Conservation (phyloP, 495 filamentous ascomycete genomes). For the Penicillium cataractarum region DNA sequence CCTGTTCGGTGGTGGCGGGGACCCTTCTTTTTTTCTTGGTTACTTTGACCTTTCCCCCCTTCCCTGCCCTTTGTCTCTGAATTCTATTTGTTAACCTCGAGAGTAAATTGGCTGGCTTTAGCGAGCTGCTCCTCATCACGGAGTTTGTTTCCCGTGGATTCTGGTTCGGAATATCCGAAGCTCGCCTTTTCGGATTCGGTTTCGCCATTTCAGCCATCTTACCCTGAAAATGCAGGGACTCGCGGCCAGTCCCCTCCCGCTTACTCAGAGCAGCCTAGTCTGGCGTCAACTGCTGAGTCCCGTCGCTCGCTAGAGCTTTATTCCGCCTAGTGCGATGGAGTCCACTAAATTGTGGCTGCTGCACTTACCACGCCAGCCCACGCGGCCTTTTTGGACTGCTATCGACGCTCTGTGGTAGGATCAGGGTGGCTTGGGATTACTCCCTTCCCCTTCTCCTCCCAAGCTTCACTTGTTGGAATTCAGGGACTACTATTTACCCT, state of each 20-base stretch:
- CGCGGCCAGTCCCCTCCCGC: slow-evolving; percentile 23
- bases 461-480: not conserved
- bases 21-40: slow-evolving; percentile 4
- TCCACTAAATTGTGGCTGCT: slow-evolving; percentile 6
- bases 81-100: not conserved
- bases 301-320: slow-evolving; percentile 3
- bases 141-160: not conserved
- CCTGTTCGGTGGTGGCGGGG: not conserved
- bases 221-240: slow-evolving; percentile 30
- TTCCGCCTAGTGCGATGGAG: slow-evolving; percentile 26
- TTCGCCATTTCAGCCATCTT: not conserved
- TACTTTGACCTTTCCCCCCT: not conserved
- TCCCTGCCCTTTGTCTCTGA: not conserved
- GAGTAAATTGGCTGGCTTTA: not conserved
- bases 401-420: slow-evolving; percentile 12
- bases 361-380: slow-evolving; percentile 18
- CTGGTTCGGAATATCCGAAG: not conserved
- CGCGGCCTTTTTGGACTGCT: slow-evolving; percentile 19
- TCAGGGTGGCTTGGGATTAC: slow-evolving; percentile 15
- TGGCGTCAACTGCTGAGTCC: not conserved
- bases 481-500: not conserved
- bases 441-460: not conserved
- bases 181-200: not conserved
- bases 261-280: not conserved
- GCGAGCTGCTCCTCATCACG: not conserved